These are phyloP conservation scores for Colletotrichum sp. DNA, from an alignment of 2,329 filamentous ascomycete species.

Conservation along the genomic window DNA sequence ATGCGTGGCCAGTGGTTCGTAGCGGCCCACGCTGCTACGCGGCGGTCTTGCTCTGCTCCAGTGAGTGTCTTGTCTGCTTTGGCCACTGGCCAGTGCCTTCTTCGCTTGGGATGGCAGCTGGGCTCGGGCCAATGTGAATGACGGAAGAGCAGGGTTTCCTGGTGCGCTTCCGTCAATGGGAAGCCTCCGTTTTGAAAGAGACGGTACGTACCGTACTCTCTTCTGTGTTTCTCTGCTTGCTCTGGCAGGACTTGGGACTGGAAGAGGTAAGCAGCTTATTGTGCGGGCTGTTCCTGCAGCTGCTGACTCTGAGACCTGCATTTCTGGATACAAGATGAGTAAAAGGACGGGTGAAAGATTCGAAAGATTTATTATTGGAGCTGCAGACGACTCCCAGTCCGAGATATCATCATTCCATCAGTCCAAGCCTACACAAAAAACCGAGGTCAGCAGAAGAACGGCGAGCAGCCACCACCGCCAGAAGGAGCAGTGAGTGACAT, in stretches of 20 bases:
- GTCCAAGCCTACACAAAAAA: neutral
- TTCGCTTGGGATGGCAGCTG: constrained; percentile 6
- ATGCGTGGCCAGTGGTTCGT: neutral
- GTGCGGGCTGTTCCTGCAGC: neutral
- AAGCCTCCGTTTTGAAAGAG: neutral
- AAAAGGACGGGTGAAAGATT: neutral
- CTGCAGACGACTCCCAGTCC: neutral
- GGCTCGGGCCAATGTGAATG: neutral
- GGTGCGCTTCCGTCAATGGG: neutral
- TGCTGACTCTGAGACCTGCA: neutral
- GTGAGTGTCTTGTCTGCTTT: neutral
- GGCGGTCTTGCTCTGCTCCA: neutral
- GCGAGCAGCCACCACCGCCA: neutral
- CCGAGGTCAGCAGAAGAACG: neutral
- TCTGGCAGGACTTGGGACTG: neutral
- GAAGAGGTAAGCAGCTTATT: neutral
- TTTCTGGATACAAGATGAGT: neutral
- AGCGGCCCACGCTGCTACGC: neutral
- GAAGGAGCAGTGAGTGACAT: neutral
- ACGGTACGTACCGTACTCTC: neutral
- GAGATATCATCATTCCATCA: neutral
- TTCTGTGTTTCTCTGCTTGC: too few species aligned
- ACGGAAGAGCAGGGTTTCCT: neutral
- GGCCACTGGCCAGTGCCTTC: neutral
- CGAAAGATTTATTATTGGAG: neutral